Evolutionary conservation across 768 basidiomycete species (phyloP), one percentile per base, ranked within the genome.

Genomic region (Psilocybe tampanensis): DNA sequence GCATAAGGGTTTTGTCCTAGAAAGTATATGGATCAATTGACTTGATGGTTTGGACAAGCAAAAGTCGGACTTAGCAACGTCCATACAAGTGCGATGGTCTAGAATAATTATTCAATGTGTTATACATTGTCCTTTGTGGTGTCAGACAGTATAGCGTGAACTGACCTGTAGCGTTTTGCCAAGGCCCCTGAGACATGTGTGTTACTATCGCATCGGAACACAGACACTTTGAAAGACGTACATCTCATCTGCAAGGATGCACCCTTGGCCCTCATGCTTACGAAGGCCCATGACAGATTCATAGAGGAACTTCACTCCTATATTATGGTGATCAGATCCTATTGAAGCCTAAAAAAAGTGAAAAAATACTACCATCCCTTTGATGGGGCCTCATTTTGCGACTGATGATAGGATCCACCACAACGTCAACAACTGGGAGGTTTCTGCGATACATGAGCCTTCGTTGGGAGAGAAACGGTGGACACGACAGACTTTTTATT

Each of bases 191-290:
- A 33, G 57, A 32, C 8, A 51, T 2, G 6, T 18, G 32, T 52
- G 56, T 58, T 18, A 68, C 56, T 54, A 8, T 19, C 12, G 26
- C 12, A 2, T 6, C 18, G 13, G 52, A 21, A 15, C 42, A 39
- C 29, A 51, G 23, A 32, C 47, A 17, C n/a, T 44, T 7, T 52
- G 11, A 54, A 47, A 52, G 71, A 32, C 69, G 47, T 60, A 93
- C 94, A 97, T 96, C 66, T 98, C 97, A 71, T 99, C 97, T 1
- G 96, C 97, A 32, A 99, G 81, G 61, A 99, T 97, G 64, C 94
- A 95, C 1, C 96, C 96, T 67, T 92, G 86, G 1, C 94, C 91
- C 70, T 95, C 94, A 59, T 94, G 92, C 69, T 87, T 90, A 52
- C 92, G 82, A 66, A 97, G 75, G 9, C 95, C 95, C 94, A 98